These are phyloP conservation scores for Pseudogymnoascus sp. DNA, from an alignment of 2,329 filamentous ascomycete genomes.

Conservation along the genomic window DNA sequence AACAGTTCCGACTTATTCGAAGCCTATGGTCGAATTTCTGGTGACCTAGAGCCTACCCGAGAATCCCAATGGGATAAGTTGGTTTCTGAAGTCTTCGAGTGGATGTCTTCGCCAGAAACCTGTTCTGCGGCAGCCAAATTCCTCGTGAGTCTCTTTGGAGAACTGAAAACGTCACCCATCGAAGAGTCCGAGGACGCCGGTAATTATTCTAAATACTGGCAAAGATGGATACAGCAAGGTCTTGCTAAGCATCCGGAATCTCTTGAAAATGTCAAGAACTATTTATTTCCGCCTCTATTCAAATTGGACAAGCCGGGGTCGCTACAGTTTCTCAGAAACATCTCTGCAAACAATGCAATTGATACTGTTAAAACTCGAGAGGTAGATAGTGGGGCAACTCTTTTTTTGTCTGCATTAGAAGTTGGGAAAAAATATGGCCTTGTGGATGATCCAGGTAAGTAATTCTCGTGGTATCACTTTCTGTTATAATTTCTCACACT, in stretches of 20 bases:
- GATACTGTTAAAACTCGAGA: conserved; percentile 37
- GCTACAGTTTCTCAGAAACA: conserved; percentile 47
- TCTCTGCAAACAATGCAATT: conserved; percentile 44
- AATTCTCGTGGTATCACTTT: conserved; percentile 12
- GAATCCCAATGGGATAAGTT: conserved; percentile 42
- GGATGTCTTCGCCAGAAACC: conserved; percentile 50
- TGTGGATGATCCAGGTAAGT: conserved; percentile 57
- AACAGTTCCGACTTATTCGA: conserved; percentile 16
- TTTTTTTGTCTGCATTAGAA: conserved; percentile 61
- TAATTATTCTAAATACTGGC: conserved; percentile 36
- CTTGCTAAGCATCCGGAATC: conserved; percentile 42
- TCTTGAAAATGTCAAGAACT: conserved; percentile 55
- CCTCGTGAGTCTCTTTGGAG: conserved; percentile 47
- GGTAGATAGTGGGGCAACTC: conserved; percentile 44
- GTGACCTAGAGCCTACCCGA: not conserved
- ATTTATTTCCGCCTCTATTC: conserved; percentile 55
- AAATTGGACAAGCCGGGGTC: conserved; percentile 46
- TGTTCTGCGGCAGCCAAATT: conserved; percentile 54
- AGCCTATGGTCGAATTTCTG: conserved; percentile 15
- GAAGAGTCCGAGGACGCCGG: conserved; percentile 30
- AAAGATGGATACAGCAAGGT: conserved; percentile 46
- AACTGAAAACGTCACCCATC: conserved; percentile 26
- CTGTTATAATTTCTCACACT: conserved; percentile 10
- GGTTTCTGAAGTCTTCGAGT: conserved; percentile 41
- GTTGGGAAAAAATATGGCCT: conserved; percentile 62